Evolutionary conservation across 1,284 basidiomycete genomes (phyloP).

Genomic region (Schizophyllum amplum): DNA sequence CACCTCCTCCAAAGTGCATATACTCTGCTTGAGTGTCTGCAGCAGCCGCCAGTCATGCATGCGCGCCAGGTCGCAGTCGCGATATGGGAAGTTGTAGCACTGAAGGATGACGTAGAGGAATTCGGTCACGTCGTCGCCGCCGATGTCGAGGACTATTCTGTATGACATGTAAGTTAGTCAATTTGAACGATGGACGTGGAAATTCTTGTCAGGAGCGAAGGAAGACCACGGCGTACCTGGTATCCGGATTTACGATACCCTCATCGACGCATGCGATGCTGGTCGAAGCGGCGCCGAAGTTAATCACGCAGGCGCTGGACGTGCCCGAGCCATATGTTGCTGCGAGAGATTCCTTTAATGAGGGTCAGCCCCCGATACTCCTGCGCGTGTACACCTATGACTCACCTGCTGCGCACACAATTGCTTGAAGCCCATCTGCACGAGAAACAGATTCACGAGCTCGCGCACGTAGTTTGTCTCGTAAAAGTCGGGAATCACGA

Average conservation of each 20-base stretch:
- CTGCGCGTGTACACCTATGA: background rate
- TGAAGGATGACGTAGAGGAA: conserved; percentile 76
- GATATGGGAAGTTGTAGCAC: conserved; percentile 84
- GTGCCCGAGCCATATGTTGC: conserved; percentile 96
- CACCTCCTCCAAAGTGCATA: conserved; percentile 78
- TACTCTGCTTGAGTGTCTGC: conserved; percentile 83
- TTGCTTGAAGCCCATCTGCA: conserved; percentile 86
- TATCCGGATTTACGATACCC: conserved; percentile 83
- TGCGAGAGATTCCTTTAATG: conserved; percentile 80
- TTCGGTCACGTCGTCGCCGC: conserved; percentile 90
- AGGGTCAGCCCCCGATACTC: background rate
- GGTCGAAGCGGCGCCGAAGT: conserved; percentile 83
- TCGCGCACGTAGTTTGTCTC: conserved; percentile 80
- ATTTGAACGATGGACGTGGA: too few relatives aligned
- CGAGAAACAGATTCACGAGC: conserved; percentile 69
- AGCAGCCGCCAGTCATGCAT: conserved; percentile 85
- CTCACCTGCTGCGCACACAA: conserved; percentile 81
- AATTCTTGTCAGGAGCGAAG: background rate
- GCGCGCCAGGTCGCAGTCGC: conserved; percentile 67
- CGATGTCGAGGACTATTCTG: conserved; percentile 82
- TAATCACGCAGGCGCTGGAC: conserved; percentile 90
- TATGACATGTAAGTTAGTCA: conserved; percentile 4
- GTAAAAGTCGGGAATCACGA: conserved; percentile 90
- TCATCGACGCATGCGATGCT: conserved; percentile 95
- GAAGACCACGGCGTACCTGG: conserved; percentile 46